Base-by-base conservation (phyloP, 176 grass and related monocot species). In the Alloteropsis semialata region DNA sequence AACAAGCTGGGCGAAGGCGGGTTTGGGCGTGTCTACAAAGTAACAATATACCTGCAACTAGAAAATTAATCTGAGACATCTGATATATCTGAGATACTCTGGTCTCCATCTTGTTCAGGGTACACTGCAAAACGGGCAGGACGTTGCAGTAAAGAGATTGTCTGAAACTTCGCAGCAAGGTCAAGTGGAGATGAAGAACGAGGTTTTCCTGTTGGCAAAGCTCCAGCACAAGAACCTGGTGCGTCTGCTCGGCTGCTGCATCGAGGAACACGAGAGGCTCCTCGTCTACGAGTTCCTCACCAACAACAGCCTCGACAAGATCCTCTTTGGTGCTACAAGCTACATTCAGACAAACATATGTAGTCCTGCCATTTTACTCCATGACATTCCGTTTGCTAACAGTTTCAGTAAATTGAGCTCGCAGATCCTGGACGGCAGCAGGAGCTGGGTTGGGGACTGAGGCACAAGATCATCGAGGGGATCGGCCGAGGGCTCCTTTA, bases 191-290 rank as follows among this genome's bases (percentile, higher is more conserved):
- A 69, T 91, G 42, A 85, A 30, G 73, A 94, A 86, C 51, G 92
- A 94, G 83, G 57, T 94, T 0, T 56, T 53, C 27, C 32, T 94
- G 1, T 27, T 91, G 1, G 92, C 79, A 5, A 94, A 94, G 79
- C 92, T 94, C 5, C 89, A 89, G 62, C 92, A 91, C 65, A 91
- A 21, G 56, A 91, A 94, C 30, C 50, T 94, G 25, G 92, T 89
- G 30, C 65, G 74, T 4, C 53, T 94, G 19, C 34, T 89, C 0
- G 92, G 89, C 9, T 94, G 41, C 34, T 94, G 89, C 69, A 77
- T 91, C 28, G 80, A 89, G 3, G 60, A 78, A 1, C 24, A 75
- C 0, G 76, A 94, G 65, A 91, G 29, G 24, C 84, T 94, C 66
- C 92, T 94, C 56, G 66, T 92, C 19, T 92, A 86, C 4, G 79